phyloP scores from a whole-genome alignment of 2,329 filamentous ascomycete species.

The Scedosporium apiospermum region DNA sequence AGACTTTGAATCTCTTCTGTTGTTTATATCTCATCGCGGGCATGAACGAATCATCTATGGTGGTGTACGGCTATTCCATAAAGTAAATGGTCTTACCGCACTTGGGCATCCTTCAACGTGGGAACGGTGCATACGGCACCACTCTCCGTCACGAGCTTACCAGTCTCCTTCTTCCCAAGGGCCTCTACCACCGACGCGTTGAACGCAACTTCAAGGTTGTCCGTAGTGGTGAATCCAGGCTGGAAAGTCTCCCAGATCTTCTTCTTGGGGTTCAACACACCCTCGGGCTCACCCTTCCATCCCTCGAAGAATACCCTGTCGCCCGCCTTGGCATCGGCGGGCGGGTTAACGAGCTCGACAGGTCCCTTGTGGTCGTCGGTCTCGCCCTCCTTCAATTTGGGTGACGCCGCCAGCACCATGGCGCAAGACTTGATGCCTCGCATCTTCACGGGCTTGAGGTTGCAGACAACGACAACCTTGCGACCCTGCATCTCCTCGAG shows the following conservation, averaged over 20 bases:
- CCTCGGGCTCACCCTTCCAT: conserved; percentile 88
- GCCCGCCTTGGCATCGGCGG: conserved; percentile 67
- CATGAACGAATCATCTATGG: neutral
- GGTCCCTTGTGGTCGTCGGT: conserved; percentile 78
- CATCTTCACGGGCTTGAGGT: conserved; percentile 99
- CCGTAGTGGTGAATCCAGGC: conserved; percentile 89
- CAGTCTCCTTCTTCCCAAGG: conserved; percentile 58
- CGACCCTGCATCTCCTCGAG: conserved; percentile 94
- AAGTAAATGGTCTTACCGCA: conserved; percentile 51
- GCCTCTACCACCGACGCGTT: conserved; percentile 70
- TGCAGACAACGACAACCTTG: conserved; percentile 92
- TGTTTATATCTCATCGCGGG: too few species aligned
- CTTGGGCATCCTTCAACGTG: conserved; percentile 68
- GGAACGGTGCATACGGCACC: conserved; percentile 78
- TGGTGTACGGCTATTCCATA: neutral
- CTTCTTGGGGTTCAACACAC: conserved; percentile 96
- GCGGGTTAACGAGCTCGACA: conserved; percentile 84
- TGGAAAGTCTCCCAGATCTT: conserved; percentile 98
- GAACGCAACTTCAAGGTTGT: conserved; percentile 72
- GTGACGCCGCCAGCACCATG: conserved; percentile 94
- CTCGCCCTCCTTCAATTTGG: conserved; percentile 71
- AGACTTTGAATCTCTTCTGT: too few species aligned
- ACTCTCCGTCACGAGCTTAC: conserved; percentile 63
- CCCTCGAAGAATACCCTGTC: conserved; percentile 90
- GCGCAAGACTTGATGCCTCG: conserved; percentile 68